Percentiles rank a stretch among this genome's conserved stretches.
phyloP scores from a whole-genome alignment of 2,329 filamentous ascomycete species.

The Thermothelomyces thermophilus region DNA sequence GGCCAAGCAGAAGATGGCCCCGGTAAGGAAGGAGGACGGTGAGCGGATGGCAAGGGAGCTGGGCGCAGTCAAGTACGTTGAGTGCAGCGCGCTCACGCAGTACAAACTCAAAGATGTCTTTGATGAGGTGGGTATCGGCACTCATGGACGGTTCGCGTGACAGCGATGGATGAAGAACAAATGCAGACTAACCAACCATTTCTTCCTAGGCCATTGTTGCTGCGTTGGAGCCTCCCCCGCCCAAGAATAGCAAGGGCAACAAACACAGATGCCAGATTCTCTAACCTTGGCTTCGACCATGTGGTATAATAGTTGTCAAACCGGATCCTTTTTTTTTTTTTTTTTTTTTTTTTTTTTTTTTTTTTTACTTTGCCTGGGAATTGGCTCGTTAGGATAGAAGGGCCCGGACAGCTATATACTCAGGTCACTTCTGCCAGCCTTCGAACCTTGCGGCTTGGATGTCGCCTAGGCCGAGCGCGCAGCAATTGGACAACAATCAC shows the following conservation, averaged over 20 bases:
- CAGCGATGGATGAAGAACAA: not conserved
- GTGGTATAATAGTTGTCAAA: slow-evolving; percentile 9
- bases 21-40: slow-evolving; percentile 86
- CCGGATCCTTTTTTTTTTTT: too few relatives aligned
- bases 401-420: slow-evolving; percentile 16
- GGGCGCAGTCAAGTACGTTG: slow-evolving; percentile 97
- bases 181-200: slow-evolving; percentile 21
- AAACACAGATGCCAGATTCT: slow-evolving; percentile 62
- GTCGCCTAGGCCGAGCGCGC: slow-evolving; percentile 3
- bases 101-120: slow-evolving; percentile 99
- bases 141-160: not conserved
- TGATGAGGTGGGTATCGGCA: slow-evolving; percentile 67
- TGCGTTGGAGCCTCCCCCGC: slow-evolving; percentile 78
- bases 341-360: too few relatives aligned
- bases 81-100: slow-evolving; percentile 96
- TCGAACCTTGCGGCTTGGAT: not conserved
- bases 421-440: not conserved
- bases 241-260: slow-evolving; percentile 68
- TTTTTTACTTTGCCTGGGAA: not conserved
- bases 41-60: slow-evolving; percentile 95
- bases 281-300: slow-evolving; percentile 36
- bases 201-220: slow-evolving; percentile 77
- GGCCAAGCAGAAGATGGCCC: slow-evolving; percentile 90
- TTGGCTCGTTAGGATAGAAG: not conserved
- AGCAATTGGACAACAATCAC: not conserved